Evolutionary conservation across 176 grass and related monocot genomes (phyloP), one percentile per base, ranked within the genome.

Genomic region (Aegilops speltoides): DNA sequence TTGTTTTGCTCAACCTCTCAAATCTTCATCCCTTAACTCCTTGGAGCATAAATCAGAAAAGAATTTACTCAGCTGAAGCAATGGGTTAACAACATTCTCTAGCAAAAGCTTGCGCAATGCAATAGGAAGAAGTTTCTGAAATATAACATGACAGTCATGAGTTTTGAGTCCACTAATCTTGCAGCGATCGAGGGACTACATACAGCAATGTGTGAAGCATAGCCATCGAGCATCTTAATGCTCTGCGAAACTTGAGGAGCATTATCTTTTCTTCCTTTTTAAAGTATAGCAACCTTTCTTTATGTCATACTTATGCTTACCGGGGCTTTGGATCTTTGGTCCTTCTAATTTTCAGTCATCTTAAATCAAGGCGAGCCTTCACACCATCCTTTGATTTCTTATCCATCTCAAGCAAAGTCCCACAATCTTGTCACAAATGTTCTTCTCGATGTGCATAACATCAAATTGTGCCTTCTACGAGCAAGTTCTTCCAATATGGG

Each of bases 121-220:
- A 29, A 68, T 5, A 5, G 78, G 67, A 43, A 87, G 37, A 45
- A 76, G 28, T 73, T 81, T 32, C 31, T 32, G 31, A 32, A 32
- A 32, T 32, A 32, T 32, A 32, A n/a, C n/a, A n/a, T n/a, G n/a
- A n/a, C n/a, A n/a, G n/a, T n/a, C n/a, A n/a, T n/a, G n/a, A n/a
- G n/a, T n/a, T n/a, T n/a, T n/a, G n/a, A n/a, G n/a, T n/a, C n/a
- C n/a, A n/a, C n/a, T n/a, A n/a, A n/a, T n/a, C n/a, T n/a, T n/a
- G n/a, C n/a, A n/a, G n/a, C n/a, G n/a, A n/a, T n/a, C n/a, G n/a
- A n/a, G n/a, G n/a, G n/a, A n/a, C n/a, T n/a, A n/a, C n/a, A n/a
- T n/a, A n/a, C n/a, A n/a, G n/a, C n/a, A n/a, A n/a, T n/a, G n/a
- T 86, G 68, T 20, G 74, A 78, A 46, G 84, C 61, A 70, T 56